phyloP scores from a whole-genome alignment of 164 flowering plant genomes.

The Nelumbo lutea region DNA sequence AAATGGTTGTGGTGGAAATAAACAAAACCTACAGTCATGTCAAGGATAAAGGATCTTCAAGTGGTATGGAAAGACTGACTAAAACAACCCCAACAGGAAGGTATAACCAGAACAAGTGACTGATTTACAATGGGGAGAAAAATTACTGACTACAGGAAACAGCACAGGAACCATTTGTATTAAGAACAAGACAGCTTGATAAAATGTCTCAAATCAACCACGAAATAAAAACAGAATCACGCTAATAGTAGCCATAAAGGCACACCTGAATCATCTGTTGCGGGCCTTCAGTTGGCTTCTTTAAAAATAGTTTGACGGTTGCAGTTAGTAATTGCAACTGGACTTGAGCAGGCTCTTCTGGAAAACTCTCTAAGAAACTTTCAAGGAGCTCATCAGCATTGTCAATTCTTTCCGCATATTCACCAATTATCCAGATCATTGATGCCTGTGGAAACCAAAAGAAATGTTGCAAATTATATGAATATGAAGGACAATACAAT shows the following conservation, averaged over 20 bases:
- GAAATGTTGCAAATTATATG: background rate
- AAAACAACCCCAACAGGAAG: too few species aligned
- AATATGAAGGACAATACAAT: background rate
- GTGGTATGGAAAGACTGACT: too few species aligned
- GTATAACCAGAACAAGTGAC: too few species aligned
- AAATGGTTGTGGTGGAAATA: too few species aligned
- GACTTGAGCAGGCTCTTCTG: slow-evolving; percentile 96
- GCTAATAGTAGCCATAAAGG: background rate
- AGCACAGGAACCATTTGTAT: too few species aligned
- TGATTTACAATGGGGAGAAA: too few species aligned
- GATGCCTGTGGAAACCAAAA: slow-evolving; percentile 60
- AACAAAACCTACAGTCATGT: too few species aligned
- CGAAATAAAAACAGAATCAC: too few species aligned
- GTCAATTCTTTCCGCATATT: slow-evolving; percentile 98
- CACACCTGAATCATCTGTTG: slow-evolving; percentile 99
- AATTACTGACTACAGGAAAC: too few species aligned
- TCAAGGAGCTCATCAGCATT: slow-evolving; percentile 99
- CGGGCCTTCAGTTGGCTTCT: slow-evolving; percentile 99
- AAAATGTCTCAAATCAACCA: too few species aligned
- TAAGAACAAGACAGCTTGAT: too few species aligned
- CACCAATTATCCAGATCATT: slow-evolving; percentile 99
- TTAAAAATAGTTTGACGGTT: slow-evolving; percentile 89
- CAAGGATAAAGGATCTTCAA: too few species aligned
- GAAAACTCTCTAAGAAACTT: slow-evolving; percentile 92
- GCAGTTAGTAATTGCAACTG: slow-evolving; percentile 96